Evolutionary conservation across 495 filamentous ascomycete genomes (phyloP), one percentile per base, ranked within the genome.

Genomic region (Penicillium atrosanguineum): DNA sequence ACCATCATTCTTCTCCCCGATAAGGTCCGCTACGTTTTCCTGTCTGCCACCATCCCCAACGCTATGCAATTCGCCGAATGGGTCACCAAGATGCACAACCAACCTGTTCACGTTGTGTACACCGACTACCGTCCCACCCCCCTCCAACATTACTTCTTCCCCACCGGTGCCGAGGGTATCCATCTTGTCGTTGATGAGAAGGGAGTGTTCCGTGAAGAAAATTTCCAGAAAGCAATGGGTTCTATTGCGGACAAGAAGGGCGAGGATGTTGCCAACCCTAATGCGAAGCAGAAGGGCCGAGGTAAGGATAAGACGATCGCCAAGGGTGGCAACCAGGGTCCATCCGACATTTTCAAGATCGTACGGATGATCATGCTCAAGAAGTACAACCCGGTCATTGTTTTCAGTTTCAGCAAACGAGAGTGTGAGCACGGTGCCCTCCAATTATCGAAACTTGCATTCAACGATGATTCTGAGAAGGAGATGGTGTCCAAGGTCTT

Each of bases 1-100:
- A 97, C 95, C 7, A 95, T 98, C 65, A 98, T 98, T 65, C 77
- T 98, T 21, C 76, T 98, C 9, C 94, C 94, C 6, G 93, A 98
- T 76, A 96, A 98, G 78, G 94, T 97, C 52, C 88, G 90, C 70
- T 98, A 97, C 60, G 94, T 97, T 29, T 98, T 98, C 76, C 75
- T 98, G 29, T 98, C 94, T 23, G 94, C 94, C 37, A 98, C 94
- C n/a, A 98, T 98, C 55, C 94, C 94, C 36, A 98, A 98, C 63
- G 92, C 94, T 41, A 96, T 97, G 87, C 94, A 98, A 66, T 98
- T 98, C 62, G 94, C 94, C 60, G 91, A 98, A 69, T 98, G 94
- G 94, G 92, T 97, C 54, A 88, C 87, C 50, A 96, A 97, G 70
- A 97, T 91, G 54, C 94, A 98, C 70, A 85, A 87, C 45, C 94